These are phyloP conservation scores for Mucuna pruriens DNA, from an alignment of 306 rosid species.

Conservation along the genomic window DNA sequence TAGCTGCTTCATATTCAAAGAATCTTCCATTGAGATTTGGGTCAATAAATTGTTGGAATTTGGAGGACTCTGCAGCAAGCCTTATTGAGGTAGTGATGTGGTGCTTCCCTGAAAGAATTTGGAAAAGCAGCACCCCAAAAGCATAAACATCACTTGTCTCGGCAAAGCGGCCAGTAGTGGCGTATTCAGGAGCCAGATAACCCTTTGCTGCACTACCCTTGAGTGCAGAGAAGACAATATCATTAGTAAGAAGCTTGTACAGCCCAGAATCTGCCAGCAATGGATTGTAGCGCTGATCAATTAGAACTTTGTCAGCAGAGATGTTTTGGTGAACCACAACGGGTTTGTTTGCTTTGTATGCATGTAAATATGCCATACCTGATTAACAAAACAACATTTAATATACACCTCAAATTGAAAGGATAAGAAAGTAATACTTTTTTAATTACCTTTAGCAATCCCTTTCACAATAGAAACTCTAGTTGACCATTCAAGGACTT, in stretches of 20 bases:
- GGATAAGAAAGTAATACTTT: slow-evolving; percentile 2
- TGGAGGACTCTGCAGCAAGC: slow-evolving; percentile 56
- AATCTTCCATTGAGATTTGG: slow-evolving; percentile 72
- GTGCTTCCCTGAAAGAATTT: slow-evolving; percentile 72
- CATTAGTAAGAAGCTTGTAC: slow-evolving; percentile 85
- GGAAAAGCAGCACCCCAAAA: slow-evolving; percentile 82
- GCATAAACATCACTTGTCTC: slow-evolving; percentile 89
- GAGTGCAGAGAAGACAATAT: slow-evolving; percentile 78
- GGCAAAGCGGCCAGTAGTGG: slow-evolving; percentile 73
- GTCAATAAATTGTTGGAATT: slow-evolving; percentile 62
- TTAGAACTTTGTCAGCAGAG: slow-evolving; percentile 77
- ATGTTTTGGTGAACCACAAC: slow-evolving; percentile 86
- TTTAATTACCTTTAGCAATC: slow-evolving; percentile 81
- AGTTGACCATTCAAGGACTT: slow-evolving; percentile 88
- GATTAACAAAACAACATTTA: slow-evolving; percentile 40
- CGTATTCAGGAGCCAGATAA: slow-evolving; percentile 91
- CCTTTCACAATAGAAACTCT: slow-evolving; percentile 85
- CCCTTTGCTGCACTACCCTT: slow-evolving; percentile 88
- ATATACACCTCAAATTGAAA: neutral
- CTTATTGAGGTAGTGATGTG: slow-evolving; percentile 61
- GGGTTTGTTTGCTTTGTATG: slow-evolving; percentile 64
- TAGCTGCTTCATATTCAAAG: slow-evolving; percentile 81
- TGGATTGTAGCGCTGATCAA: slow-evolving; percentile 78
- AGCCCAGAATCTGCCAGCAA: slow-evolving; percentile 74
- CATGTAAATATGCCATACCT: slow-evolving; percentile 84